Base-by-base conservation (phyloP, 192 early-diverging fungal species). In the Funneliformis geosporum region DNA sequence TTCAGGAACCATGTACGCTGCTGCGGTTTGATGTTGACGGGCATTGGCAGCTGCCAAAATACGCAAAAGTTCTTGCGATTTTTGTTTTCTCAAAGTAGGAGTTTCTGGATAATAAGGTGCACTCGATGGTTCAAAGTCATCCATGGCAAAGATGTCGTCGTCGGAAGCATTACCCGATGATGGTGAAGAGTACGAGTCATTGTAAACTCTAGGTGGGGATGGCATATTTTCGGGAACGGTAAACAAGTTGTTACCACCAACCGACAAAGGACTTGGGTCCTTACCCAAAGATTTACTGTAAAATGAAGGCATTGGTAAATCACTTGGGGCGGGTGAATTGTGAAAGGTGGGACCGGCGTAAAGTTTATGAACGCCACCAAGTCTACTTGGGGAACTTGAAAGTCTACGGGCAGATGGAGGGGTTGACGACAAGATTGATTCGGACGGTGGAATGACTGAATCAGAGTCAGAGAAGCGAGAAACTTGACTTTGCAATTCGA, bases 291-390 rank as follows among this genome's bases (percentile, higher is more conserved):
- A 18, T 44, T 80, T 78, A 72, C 80, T 73, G 33, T 68, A 65
- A 46, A 86, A 86, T 61, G 87, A 76, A 33, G 88, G 89, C 60
- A 90, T 84, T 11, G 89, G 89, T 44, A 90, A 73, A 5, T 85
- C 80, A 69, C 85, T 85, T 18, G 89, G 86, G 28, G 87, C 85
- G 78, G 89, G 89, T 18, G 89, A 81, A 67, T 90, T 90, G 60
- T 87, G 85, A 80, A 90, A 90, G 18, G 86, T 86, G 27, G 89
- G 87, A 60, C 89, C 89, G 39, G 89, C 89, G 73, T 88, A 90
- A 33, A 86, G 78, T 2, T 79, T 70, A 8, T 73, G 65, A 38
- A 38, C 39, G 12, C 28, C 69, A 23, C 39, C 38, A 25, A 68
- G 42, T n/a, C 67, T 67, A 39, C 10, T 18, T 40, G 59, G 59